Conservation (phyloP, 352 stramenopile genomes). For the Phytophthora cactorum region DNA sequence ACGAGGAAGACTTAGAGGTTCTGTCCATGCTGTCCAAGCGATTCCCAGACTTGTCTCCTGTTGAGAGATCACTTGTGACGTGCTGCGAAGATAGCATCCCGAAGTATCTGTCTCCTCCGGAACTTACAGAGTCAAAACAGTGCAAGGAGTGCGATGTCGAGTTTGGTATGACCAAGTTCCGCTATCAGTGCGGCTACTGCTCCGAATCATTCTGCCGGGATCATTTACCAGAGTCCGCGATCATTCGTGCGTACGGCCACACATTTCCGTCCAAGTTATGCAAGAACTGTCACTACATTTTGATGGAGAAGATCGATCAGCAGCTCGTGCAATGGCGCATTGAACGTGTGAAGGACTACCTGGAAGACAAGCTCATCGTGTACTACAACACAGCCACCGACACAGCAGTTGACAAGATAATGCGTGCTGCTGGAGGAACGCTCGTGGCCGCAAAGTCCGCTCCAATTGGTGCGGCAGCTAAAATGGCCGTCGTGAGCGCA, state of each 20-base stretch:
- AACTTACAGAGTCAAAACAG: slow-evolving; percentile 59
- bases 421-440: slow-evolving; percentile 80
- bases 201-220: slow-evolving; percentile 81
- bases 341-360: slow-evolving; percentile 81
- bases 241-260: slow-evolving; percentile 75
- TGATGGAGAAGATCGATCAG: slow-evolving; percentile 79
- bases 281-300: slow-evolving; percentile 70
- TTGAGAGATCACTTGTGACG: slow-evolving; percentile 75
- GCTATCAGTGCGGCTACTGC: slow-evolving; percentile 87
- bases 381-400: slow-evolving; percentile 86
- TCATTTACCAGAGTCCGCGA: slow-evolving; percentile 61
- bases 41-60: slow-evolving; percentile 76
- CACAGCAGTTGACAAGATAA: slow-evolving; percentile 86
- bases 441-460: slow-evolving; percentile 79
- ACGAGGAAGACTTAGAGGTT: slow-evolving; percentile 43
- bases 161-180: slow-evolving; percentile 87
- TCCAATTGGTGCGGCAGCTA: slow-evolving; percentile 80
- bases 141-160: slow-evolving; percentile 76
- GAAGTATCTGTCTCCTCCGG: slow-evolving; percentile 62
- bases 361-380: slow-evolving; percentile 62
- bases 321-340: slow-evolving; percentile 82
- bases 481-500: slow-evolving; percentile 86
- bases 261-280: slow-evolving; percentile 68
- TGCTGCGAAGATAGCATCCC: slow-evolving; percentile 65
- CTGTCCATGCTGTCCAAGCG: slow-evolving; percentile 77